phyloP scores from a whole-genome alignment of 805 yeast species.

The Pichia membranifaciens region DNA sequence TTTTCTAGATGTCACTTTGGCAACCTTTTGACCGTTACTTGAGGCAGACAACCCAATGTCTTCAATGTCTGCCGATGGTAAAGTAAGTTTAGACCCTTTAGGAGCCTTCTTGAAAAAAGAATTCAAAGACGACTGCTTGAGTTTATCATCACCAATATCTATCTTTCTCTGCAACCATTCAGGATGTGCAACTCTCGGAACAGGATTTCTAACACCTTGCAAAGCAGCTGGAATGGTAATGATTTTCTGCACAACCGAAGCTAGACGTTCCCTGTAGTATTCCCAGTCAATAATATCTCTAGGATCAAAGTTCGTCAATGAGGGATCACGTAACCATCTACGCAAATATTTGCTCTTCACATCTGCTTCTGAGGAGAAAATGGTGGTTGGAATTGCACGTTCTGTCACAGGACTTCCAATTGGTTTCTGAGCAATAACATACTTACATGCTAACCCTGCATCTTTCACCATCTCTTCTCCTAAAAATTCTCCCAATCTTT shows the following conservation, averaged over 20 bases:
- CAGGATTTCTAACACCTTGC: constrained; percentile 84
- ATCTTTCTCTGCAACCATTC: constrained; percentile 79
- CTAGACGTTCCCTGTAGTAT: constrained; percentile 84
- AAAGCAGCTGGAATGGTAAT: constrained; percentile 96
- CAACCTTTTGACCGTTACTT: constrained; percentile 31
- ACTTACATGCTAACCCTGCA: constrained; percentile 92
- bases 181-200: constrained; percentile 90
- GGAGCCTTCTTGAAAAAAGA: constrained; percentile 48
- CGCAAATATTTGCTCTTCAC: constrained; percentile 70
- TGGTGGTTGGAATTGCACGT: constrained; percentile 93
- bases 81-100: constrained; percentile 30
- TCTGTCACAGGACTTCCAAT: constrained; percentile 86
- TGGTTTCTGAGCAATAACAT: constrained; percentile 82
- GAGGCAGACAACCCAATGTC: constrained; percentile 50
- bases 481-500: constrained; percentile 84
- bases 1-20: constrained; percentile 44
- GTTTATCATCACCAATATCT: constrained; percentile 52
- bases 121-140: constrained; percentile 63
- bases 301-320: constrained; percentile 77
- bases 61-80: constrained; percentile 36
- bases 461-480: constrained; percentile 97
- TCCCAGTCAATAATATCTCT: constrained; percentile 89
- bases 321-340: constrained; percentile 80
- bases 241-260: constrained; percentile 89
- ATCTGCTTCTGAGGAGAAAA: constrained; percentile 73